These are phyloP conservation scores for Aspergillus sclerotioniger DNA, from an alignment of 495 filamentous ascomycete genomes.

Conservation along the genomic window DNA sequence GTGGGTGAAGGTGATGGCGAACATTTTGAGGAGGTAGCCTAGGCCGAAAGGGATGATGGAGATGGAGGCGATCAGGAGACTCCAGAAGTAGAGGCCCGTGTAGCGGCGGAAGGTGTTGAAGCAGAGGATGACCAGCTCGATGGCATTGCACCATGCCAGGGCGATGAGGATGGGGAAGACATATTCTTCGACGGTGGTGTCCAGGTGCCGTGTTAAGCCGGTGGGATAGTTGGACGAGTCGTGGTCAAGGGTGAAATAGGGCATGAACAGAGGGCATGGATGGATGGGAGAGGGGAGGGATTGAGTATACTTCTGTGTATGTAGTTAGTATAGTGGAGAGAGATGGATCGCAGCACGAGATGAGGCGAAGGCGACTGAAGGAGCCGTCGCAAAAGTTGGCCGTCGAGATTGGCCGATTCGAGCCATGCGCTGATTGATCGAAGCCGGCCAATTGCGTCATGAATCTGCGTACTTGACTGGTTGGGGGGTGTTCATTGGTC, in stretches of 20 bases:
- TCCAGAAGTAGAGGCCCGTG: conserved; percentile 54
- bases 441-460: not conserved
- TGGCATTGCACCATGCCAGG: conserved; percentile 48
- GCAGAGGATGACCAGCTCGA: conserved; percentile 49
- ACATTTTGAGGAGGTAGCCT: conserved; percentile 55
- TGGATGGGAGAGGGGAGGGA: not conserved
- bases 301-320: not conserved
- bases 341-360: not conserved
- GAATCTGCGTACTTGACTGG: not conserved
- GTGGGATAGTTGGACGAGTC: not conserved
- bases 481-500: not conserved
- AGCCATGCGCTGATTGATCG: not conserved
- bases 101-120: conserved; percentile 50
- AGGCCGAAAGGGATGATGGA: conserved; percentile 53
- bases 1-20: conserved; percentile 29
- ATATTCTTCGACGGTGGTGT: conserved; percentile 6
- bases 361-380: not conserved
- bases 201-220: not conserved
- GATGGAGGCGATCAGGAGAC: conserved; percentile 46
- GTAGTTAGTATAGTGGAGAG: not conserved
- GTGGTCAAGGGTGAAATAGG: conserved; percentile 1
- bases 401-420: not conserved
- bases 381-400: not conserved
- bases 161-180: conserved; percentile 35
- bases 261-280: not conserved